Conservation (phyloP, 2,329 filamentous ascomycete genomes). For the Xylariaceae sp. region DNA sequence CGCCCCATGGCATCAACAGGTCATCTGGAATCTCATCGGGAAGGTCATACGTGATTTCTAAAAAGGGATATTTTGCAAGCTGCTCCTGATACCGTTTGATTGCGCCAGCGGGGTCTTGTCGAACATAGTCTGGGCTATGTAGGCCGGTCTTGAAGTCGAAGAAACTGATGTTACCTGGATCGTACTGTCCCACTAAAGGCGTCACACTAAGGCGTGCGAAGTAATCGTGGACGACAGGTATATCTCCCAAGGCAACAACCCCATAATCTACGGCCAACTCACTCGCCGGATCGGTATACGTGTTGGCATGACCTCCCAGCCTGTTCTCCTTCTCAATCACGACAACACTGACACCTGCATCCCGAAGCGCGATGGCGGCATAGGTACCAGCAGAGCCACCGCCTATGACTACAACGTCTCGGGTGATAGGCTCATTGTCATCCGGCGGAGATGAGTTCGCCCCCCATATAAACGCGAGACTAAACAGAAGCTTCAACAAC, state of each 20-base stretch:
- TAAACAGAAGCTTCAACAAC: no score
- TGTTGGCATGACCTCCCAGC: constrained; percentile 23
- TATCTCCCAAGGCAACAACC: constrained; percentile 19
- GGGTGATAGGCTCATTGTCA: constrained; percentile 6
- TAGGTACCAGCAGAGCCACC: constrained; percentile 23
- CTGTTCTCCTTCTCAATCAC: constrained; percentile 18
- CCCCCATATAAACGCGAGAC: background rate
- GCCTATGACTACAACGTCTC: constrained; percentile 22
- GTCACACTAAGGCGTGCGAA: constrained; percentile 48
- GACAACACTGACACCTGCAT: constrained; percentile 16
- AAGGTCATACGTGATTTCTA: constrained; percentile 35
- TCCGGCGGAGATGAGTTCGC: background rate
- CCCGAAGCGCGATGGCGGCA: constrained; percentile 20
- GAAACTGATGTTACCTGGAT: constrained; percentile 7
- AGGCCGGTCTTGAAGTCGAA: constrained; percentile 15
- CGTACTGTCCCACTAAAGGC: background rate
- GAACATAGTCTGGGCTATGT: background rate
- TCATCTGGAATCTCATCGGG: constrained; percentile 45
- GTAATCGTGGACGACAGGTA: constrained; percentile 40
- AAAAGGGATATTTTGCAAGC: constrained; percentile 10
- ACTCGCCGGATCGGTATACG: constrained; percentile 20
- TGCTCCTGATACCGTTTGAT: constrained; percentile 7
- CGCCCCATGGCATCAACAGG: constrained; percentile 39
- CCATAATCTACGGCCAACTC: constrained; percentile 22
- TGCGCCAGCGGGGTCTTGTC: background rate